Percentiles rank a stretch among this genome's conserved stretches.
phyloP scores from a whole-genome alignment of 495 filamentous ascomycete species.

The Penicillium canariense region DNA sequence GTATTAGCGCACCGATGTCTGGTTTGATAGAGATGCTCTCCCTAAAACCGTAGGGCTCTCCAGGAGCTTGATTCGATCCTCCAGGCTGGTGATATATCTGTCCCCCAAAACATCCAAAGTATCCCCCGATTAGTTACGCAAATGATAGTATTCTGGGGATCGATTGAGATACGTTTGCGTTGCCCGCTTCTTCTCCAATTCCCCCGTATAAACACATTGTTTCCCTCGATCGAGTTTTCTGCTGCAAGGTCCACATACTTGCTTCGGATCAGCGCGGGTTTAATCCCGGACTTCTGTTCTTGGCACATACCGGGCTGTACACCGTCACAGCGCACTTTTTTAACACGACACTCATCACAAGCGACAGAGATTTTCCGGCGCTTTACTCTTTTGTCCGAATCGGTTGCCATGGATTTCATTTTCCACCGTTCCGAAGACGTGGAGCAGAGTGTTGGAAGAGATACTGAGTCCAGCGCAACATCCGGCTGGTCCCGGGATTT shows the following conservation, averaged over 20 bases:
- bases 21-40: constrained; percentile 4
- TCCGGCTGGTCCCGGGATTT: background rate
- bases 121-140: background rate
- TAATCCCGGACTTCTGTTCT: constrained; percentile 11
- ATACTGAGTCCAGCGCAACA: background rate
- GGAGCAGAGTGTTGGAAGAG: background rate
- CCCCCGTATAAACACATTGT: constrained; percentile 34
- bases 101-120: background rate
- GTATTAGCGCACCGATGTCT: constrained; percentile 14
- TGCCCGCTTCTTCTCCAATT: constrained; percentile 33
- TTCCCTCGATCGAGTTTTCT: constrained; percentile 19
- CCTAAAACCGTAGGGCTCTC: constrained; percentile 18
- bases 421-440: background rate
- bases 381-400: constrained; percentile 13
- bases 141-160: background rate
- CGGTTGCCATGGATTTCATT: background rate
- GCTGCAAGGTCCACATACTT: constrained; percentile 38
- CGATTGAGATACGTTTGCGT: constrained; percentile 15
- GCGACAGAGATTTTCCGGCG: constrained; percentile 38
- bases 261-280: constrained; percentile 10
- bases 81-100: constrained; percentile 30
- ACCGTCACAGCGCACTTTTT: constrained; percentile 41
- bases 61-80: constrained; percentile 30
- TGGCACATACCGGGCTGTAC: constrained; percentile 32
- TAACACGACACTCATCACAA: constrained; percentile 38